phyloP scores from a whole-genome alignment of 164 flowering plant genomes.

The Tetrastigma voinierianum region DNA sequence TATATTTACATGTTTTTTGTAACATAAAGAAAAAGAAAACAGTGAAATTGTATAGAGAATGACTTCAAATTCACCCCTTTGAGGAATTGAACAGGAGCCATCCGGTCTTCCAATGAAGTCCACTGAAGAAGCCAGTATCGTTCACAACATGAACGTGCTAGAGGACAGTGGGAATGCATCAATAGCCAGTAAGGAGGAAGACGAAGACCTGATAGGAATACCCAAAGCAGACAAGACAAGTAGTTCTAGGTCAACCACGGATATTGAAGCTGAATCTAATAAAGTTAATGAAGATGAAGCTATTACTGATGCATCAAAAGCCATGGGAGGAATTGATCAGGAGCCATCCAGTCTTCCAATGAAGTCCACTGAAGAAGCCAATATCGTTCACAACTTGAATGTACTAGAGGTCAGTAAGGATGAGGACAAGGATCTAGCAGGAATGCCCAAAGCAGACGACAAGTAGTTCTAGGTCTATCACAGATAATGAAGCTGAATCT shows the following conservation, averaged over 20 bases:
- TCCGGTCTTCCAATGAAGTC: not conserved
- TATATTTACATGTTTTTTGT: no score
- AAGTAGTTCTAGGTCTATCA: not conserved
- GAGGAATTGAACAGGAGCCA: constrained; percentile 1
- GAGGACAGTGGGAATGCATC: not conserved
- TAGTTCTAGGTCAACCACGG: no score
- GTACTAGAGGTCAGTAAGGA: not conserved
- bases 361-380: not conserved
- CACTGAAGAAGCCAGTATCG: not conserved
- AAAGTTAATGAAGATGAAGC: no score
- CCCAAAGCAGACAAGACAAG: not conserved
- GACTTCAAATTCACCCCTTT: not conserved
- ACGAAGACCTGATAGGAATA: not conserved
- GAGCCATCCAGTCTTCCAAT: not conserved
- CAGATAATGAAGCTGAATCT: constrained; percentile 5
- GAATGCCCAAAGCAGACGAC: not conserved
- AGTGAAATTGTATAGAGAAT: no score
- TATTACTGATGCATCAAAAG: no score
- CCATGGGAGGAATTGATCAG: no score
- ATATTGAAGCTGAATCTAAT: no score
- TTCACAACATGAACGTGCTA: no score
- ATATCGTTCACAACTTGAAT: not conserved
- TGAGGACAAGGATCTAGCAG: not conserved
- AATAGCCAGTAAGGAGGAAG: constrained; percentile 6
- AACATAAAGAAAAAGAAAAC: no score